A percentile compares a stretch with the other conserved stretches of the same genome.
Conservation (phyloP, 2,329 filamentous ascomycete species). For the Trichoderma harzianum region DNA sequence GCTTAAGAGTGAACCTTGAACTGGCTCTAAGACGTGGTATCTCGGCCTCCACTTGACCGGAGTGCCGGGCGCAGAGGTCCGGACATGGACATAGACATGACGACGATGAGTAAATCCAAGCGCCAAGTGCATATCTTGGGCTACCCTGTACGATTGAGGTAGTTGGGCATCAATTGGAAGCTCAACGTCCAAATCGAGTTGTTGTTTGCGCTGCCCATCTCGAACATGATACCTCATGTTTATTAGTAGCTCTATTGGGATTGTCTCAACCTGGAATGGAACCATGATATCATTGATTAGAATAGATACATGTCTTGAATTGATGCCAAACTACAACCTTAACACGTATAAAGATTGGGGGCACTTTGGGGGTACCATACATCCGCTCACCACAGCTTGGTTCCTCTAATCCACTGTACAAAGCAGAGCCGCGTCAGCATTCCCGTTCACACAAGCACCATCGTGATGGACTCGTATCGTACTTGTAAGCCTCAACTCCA, state of each 20-base stretch:
- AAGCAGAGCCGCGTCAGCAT: not conserved
- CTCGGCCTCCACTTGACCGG: not conserved
- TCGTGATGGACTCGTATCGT: not conserved
- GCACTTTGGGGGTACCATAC: not conserved
- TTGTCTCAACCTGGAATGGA: not conserved
- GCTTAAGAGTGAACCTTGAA: not conserved
- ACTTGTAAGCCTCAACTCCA: not conserved
- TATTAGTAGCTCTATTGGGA: not conserved
- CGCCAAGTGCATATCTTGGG: not conserved
- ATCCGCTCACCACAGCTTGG: not conserved
- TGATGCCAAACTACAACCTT: not conserved
- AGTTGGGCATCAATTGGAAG: not conserved
- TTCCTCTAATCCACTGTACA: not conserved
- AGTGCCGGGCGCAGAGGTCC: not conserved
- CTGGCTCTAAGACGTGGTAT: not conserved
- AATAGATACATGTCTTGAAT: not conserved
- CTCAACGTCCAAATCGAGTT: not conserved
- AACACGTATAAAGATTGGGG: not conserved
- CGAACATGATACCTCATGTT: not conserved
- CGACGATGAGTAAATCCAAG: not conserved
- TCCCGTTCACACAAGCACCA: not conserved
- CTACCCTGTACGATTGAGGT: not conserved
- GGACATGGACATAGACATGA: not conserved
- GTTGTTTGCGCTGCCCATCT: not conserved
- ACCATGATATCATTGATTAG: not conserved